Conservation (phyloP, 768 basidiomycete species). For the Tulasnella sp. region DNA sequence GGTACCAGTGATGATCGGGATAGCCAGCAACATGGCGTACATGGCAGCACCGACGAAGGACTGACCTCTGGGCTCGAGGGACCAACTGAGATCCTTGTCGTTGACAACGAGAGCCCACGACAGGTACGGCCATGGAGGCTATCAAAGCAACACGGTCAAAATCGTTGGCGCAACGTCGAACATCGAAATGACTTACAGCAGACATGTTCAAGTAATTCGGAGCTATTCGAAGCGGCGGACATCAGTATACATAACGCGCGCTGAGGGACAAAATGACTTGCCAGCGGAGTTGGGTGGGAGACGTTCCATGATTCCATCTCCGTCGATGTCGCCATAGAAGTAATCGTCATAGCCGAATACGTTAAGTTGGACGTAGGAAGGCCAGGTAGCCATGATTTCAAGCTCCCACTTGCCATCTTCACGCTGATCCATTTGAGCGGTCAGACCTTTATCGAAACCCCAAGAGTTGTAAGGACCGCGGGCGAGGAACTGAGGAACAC, state of each 20-base stretch:
- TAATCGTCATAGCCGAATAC: slow-evolving; percentile 84
- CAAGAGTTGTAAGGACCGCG: slow-evolving; percentile 85
- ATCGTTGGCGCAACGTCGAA: background rate
- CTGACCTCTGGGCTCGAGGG: slow-evolving; percentile 68
- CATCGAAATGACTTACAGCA: slow-evolving; percentile 29
- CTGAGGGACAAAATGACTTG: too few relatives aligned
- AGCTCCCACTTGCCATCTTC: slow-evolving; percentile 65
- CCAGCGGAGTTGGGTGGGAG: slow-evolving; percentile 72
- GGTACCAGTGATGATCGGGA: slow-evolving; percentile 75
- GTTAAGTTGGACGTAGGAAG: slow-evolving; percentile 79
- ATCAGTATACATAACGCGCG: too few relatives aligned
- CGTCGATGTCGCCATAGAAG: slow-evolving; percentile 85
- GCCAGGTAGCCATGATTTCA: slow-evolving; percentile 84
- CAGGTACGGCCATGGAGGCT: slow-evolving; percentile 36
- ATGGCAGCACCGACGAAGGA: slow-evolving; percentile 72
- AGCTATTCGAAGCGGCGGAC: too few relatives aligned
- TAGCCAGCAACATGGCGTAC: slow-evolving; percentile 67
- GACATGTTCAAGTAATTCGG: slow-evolving; percentile 88
- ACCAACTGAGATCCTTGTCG: slow-evolving; percentile 66
- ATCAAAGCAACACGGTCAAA: background rate
- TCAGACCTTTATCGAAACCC: slow-evolving; percentile 79
- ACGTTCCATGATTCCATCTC: slow-evolving; percentile 78
- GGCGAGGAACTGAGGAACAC: slow-evolving; percentile 75
- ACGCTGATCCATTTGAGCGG: slow-evolving; percentile 52
- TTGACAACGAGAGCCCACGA: slow-evolving; percentile 77